phyloP scores from a whole-genome alignment of 163 green algal species.

The Prototheca stagnorum region DNA sequence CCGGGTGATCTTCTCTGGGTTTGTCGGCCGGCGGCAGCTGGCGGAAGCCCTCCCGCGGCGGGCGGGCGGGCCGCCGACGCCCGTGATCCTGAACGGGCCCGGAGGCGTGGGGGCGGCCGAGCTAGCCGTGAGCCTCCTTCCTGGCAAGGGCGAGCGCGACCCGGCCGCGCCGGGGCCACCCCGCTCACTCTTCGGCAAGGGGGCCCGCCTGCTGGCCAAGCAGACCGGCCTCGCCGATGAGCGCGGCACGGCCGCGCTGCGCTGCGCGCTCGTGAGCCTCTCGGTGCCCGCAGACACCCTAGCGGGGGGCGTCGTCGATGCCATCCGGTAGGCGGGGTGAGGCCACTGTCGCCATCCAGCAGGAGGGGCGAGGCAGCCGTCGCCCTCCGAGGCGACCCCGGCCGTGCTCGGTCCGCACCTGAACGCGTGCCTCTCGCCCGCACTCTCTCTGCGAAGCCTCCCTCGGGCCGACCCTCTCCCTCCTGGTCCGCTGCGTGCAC shows the following conservation, averaged over 20 bases:
- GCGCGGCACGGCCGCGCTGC: no score
- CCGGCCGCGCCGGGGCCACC: not conserved
- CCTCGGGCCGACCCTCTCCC: not conserved
- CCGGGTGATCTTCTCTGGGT: conserved; percentile 16
- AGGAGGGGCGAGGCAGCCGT: no score
- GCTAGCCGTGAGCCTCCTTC: conserved; percentile 4
- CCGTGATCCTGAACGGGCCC: conserved; percentile 20
- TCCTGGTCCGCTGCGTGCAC: not conserved
- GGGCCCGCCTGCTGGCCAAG: not conserved
- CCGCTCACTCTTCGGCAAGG: not conserved
- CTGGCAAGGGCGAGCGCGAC: not conserved
- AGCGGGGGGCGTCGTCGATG: conserved; percentile 7
- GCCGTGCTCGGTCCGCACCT: not conserved
- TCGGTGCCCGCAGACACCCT: conserved; percentile 11
- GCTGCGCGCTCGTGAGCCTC: conserved; percentile 14
- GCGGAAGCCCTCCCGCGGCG: not conserved
- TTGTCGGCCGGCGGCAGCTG: conserved; percentile 15
- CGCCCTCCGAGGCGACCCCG: not conserved
- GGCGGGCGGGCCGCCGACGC: not conserved
- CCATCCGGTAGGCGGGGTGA: not conserved
- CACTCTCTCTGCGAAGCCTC: not conserved
- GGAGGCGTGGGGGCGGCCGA: conserved; percentile 10
- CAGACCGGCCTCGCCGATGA: not conserved
- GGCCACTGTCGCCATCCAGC: not conserved
- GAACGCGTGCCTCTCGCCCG: not conserved